Conservation (phyloP, 805 yeast species). For the Candida insectorum region DNA sequence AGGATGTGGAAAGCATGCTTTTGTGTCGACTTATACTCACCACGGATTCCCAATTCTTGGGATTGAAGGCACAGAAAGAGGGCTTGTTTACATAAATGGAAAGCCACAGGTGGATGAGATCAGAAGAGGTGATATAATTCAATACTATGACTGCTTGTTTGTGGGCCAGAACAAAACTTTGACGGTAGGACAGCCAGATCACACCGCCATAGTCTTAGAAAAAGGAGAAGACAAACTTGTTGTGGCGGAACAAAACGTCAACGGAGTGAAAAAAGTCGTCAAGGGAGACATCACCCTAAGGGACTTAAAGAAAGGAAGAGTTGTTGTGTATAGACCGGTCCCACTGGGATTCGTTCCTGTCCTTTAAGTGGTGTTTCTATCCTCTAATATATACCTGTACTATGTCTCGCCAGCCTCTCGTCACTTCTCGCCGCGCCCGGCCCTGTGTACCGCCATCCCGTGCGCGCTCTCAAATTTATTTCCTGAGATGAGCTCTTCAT, state of each 20-base stretch:
- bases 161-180: too few relatives aligned
- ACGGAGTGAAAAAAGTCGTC: constrained; percentile 38
- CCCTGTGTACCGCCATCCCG: too few relatives aligned
- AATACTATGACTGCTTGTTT: constrained; percentile 42
- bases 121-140: constrained; percentile 55
- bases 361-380: too few relatives aligned
- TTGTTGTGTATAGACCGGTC: constrained; percentile 48
- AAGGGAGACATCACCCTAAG: constrained; percentile 36
- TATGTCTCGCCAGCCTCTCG: too few relatives aligned
- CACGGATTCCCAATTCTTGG: constrained; percentile 46
- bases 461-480: too few relatives aligned
- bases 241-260: constrained; percentile 50
- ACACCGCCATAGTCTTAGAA: constrained; percentile 39
- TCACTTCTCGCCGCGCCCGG: too few relatives aligned
- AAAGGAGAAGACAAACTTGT: constrained; percentile 25
- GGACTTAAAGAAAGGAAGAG: constrained; percentile 39
- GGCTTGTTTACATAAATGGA: constrained; percentile 6
- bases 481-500: too few relatives aligned
- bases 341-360: constrained; percentile 44
- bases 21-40: constrained; percentile 43
- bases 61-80: constrained; percentile 18
- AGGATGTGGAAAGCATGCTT: constrained; percentile 58
- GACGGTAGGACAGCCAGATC: constrained; percentile 52
- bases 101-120: constrained; percentile 34
- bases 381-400: too few relatives aligned